These are phyloP conservation scores for Fusarium sp. DNA, from an alignment of 2,329 filamentous ascomycete genomes.

Conservation along the genomic window DNA sequence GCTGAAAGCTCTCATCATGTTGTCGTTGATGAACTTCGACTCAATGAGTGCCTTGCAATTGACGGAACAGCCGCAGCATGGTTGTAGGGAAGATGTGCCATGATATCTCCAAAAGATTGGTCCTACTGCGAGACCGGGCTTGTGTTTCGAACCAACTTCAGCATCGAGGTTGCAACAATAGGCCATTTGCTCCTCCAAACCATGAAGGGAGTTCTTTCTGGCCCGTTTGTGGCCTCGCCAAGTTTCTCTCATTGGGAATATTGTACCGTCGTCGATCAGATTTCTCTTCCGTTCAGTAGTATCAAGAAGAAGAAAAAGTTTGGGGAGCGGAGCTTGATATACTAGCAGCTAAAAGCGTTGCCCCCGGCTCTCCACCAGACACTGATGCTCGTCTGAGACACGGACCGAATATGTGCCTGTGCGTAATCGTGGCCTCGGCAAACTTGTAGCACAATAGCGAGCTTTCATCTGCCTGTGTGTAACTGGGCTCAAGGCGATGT, in stretches of 20 bases:
- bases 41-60: neutral
- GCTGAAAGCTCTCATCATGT: neutral
- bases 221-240: neutral
- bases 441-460: conserved; percentile 3
- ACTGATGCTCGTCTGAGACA: conserved; percentile 11
- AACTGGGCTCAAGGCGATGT: neutral
- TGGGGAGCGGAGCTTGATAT: neutral
- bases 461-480: conserved; percentile 4
- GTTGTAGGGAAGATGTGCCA: neutral
- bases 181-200: neutral
- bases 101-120: neutral
- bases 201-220: conserved; percentile 11
- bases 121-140: neutral
- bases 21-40: neutral
- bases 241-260: neutral
- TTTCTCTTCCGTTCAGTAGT: neutral
- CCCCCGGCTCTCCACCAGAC: neutral
- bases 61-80: neutral
- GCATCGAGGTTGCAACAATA: conserved; percentile 3
- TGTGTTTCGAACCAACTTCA: conserved; percentile 4
- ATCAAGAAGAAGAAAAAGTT: neutral
- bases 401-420: conserved; percentile 18
- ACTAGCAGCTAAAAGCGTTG: neutral
- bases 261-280: neutral
- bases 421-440: conserved; percentile 7